A percentile compares a stretch with the other conserved stretches of the same genome.
Conservation (phyloP, 1,139 yeast species). For the Yamadazyma taylorii region DNA sequence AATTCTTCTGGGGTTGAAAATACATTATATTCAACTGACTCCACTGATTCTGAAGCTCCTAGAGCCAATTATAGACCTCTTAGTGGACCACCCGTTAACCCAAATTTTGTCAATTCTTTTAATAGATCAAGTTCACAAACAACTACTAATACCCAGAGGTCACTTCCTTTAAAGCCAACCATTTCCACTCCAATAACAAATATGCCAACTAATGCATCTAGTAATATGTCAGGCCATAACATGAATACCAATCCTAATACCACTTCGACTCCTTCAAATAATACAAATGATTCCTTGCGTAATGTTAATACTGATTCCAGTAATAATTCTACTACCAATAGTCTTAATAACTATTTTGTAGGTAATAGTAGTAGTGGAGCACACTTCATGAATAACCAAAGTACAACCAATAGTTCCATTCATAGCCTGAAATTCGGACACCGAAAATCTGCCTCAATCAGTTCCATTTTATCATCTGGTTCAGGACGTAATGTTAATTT, state of each 20-base stretch:
- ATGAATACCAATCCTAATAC: not conserved
- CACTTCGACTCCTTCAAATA: conserved; percentile 1
- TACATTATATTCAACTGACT: not conserved
- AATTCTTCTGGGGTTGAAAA: too few species aligned
- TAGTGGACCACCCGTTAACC: not conserved
- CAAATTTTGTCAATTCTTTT: conserved; percentile 6
- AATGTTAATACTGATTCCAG: too few species aligned
- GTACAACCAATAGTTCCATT: not conserved
- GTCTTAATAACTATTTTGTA: not conserved
- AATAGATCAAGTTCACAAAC: conserved; percentile 11
- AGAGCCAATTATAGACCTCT: not conserved
- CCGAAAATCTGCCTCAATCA: conserved; percentile 27
- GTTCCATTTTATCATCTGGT: conserved; percentile 36
- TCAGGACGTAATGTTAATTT: conserved; percentile 41
- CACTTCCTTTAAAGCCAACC: conserved; percentile 13
- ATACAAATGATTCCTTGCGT: too few species aligned
- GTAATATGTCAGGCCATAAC: conserved; percentile 6
- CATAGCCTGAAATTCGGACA: conserved; percentile 6
- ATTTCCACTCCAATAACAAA: conserved; percentile 19
- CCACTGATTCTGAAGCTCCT: conserved; percentile 1
- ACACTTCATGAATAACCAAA: not conserved
- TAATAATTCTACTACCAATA: too few species aligned
- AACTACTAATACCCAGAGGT: conserved; percentile 11
- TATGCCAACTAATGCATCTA: conserved; percentile 5
- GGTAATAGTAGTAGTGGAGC: not conserved